Conservation (phyloP, 2,329 filamentous ascomycete genomes). For the Pestalotiopsis sp. region DNA sequence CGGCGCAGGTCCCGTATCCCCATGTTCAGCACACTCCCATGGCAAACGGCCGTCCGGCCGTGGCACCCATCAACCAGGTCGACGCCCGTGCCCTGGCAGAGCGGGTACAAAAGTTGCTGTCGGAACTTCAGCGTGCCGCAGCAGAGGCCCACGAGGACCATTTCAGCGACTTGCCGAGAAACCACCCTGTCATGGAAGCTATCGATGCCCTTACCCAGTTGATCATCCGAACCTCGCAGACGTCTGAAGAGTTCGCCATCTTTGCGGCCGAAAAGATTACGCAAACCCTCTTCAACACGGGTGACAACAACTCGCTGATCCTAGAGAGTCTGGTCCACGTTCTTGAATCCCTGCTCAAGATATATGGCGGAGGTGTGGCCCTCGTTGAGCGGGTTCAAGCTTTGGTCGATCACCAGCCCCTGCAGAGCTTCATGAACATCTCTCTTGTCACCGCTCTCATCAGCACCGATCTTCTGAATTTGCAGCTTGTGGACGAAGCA, state of each 20-base stretch:
- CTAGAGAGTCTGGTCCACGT: constrained; percentile 66
- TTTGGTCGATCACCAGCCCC: constrained; percentile 59
- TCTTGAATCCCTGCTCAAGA: constrained; percentile 62
- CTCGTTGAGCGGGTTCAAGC: constrained; percentile 58
- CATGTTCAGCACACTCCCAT: constrained; percentile 49
- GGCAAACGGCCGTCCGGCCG: constrained; percentile 53
- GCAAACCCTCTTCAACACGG: constrained; percentile 54
- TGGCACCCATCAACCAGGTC: constrained; percentile 42
- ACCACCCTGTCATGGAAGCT: constrained; percentile 62
- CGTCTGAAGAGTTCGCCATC: constrained; percentile 61
- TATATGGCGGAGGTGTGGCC: constrained; percentile 50
- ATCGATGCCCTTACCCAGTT: constrained; percentile 64
- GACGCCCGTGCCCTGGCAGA: constrained; percentile 57
- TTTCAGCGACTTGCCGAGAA: constrained; percentile 59
- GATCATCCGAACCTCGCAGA: constrained; percentile 65
- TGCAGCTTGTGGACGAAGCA: constrained; percentile 68
- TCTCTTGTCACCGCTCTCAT: constrained; percentile 60
- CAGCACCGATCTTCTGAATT: constrained; percentile 63
- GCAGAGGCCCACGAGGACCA: constrained; percentile 60
- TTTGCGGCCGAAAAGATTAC: constrained; percentile 64
- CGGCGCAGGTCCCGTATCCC: constrained; percentile 57
- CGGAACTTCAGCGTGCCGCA: constrained; percentile 58
- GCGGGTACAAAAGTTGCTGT: constrained; percentile 58
- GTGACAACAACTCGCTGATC: constrained; percentile 52
- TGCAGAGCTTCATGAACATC: constrained; percentile 57